A percentile compares a stretch with the other conserved stretches of the same genome.
Conservation (phyloP, 768 basidiomycete genomes). For the Phaeotremella fagi region DNA sequence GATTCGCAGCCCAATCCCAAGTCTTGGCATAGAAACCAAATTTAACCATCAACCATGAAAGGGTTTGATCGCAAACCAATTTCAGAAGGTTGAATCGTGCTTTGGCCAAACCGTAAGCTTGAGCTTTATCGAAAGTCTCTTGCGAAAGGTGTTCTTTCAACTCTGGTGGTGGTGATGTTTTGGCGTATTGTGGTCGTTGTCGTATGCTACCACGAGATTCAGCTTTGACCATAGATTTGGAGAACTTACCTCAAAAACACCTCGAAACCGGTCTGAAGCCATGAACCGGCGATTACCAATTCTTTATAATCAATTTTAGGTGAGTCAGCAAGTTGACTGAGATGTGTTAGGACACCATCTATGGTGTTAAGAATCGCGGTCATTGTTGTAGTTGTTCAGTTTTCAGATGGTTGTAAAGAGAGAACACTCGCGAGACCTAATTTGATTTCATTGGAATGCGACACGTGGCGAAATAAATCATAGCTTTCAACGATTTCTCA, state of each 20-base stretch:
- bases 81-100: slow-evolving; percentile 73
- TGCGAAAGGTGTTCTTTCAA: slow-evolving; percentile 64
- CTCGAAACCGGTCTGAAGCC: slow-evolving; percentile 77
- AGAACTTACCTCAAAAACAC: slow-evolving; percentile 72
- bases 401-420: too few species aligned
- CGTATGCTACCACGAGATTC: too few species aligned
- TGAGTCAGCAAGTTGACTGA: slow-evolving; percentile 25
- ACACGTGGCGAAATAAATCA: too few species aligned
- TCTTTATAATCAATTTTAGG: slow-evolving; percentile 62
- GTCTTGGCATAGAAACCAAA: slow-evolving; percentile 76
- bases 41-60: slow-evolving; percentile 67
- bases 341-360: slow-evolving; percentile 11
- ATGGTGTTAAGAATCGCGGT: slow-evolving; percentile 9
- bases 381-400: too few species aligned
- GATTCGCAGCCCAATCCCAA: slow-evolving; percentile 63
- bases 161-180: slow-evolving; percentile 63
- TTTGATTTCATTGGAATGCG: too few species aligned
- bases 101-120: slow-evolving; percentile 86
- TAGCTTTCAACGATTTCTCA: too few species aligned
- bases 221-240: not conserved
- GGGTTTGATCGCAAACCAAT: slow-evolving; percentile 65
- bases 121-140: slow-evolving; percentile 79
- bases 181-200: slow-evolving; percentile 80
- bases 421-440: too few species aligned
- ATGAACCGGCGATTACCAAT: slow-evolving; percentile 73